These are phyloP conservation scores for Pichia manshurica DNA, from an alignment of 805 yeast species.

Conservation along the genomic window DNA sequence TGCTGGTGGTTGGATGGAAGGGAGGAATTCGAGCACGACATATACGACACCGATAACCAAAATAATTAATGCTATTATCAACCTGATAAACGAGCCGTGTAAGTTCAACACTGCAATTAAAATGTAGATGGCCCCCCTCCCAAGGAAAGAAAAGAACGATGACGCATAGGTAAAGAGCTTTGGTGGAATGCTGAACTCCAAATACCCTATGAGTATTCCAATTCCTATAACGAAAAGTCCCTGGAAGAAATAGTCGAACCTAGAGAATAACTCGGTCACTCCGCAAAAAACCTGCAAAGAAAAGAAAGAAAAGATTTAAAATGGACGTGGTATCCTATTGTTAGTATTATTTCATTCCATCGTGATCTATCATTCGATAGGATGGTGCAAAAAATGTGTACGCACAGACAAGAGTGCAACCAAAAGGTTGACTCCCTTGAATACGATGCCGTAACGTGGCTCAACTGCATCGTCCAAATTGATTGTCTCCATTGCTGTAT, in stretches of 20 bases:
- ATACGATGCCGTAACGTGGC: slow-evolving; percentile 32
- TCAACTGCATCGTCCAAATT: slow-evolving; percentile 37
- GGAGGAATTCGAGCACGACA: slow-evolving; percentile 61
- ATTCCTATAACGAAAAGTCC: slow-evolving; percentile 53
- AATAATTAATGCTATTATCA: slow-evolving; percentile 54
- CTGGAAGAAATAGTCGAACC: slow-evolving; percentile 42
- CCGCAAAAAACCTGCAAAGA: slow-evolving; percentile 40
- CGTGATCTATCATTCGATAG: neutral
- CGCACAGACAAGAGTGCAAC: slow-evolving; percentile 53
- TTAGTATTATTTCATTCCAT: neutral
- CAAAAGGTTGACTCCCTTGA: slow-evolving; percentile 46
- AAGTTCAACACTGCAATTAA: slow-evolving; percentile 45
- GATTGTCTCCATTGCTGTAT: slow-evolving; percentile 30
- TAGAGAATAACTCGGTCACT: slow-evolving; percentile 41
- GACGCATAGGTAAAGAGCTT: slow-evolving; percentile 62
- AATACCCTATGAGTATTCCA: slow-evolving; percentile 47
- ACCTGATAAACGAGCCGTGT: slow-evolving; percentile 47
- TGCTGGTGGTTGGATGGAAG: slow-evolving; percentile 72
- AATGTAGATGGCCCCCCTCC: slow-evolving; percentile 61
- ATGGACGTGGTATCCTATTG: neutral
- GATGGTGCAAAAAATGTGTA: slow-evolving; percentile 5
- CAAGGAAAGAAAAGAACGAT: slow-evolving; percentile 64
- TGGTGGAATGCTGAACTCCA: slow-evolving; percentile 46
- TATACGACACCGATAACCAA: slow-evolving; percentile 55
- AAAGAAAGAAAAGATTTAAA: neutral